Evolutionary conservation across 305 asterid species (phyloP), one percentile per base, ranked within the genome.

Genomic region (Ajuga reptans): DNA sequence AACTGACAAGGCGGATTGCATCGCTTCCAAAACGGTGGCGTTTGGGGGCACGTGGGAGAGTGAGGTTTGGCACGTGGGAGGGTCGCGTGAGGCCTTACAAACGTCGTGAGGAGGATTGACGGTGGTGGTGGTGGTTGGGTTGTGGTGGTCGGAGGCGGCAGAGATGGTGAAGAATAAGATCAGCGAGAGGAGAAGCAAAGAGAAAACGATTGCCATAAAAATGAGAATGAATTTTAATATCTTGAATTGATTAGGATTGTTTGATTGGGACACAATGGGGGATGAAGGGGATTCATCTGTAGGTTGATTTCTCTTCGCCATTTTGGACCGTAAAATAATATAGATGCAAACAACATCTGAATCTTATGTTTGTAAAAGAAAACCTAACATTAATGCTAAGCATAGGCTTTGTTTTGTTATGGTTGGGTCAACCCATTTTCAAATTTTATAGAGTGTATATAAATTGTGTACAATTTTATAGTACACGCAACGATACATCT

Each of bases 81-180:
- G 87, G 77, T 82, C 75, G 0, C 81, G 81, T 39, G 94, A 78
- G 12, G 92, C 89, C 75, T 78, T 81, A 84, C 96, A 89, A 29
- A 81, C 86, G 59, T 70, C 84, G 29, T 33, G 69, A 39, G 78
- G 51, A 14, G 4, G 14, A 18, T 14, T 24, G 64, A 8, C 14
- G 21, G 72, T 0, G 72, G 42, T 24, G 78, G 67, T n/a, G 27
- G 77, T 71, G 27, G 8, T 21, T 21, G 27, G 72, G 42, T 24
- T 77, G 67, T 21, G 1, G 77, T 71, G 27, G 8, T 2, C 27
- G 69, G 68, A 14, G 69, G 88, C 56, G 73, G 67, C 29, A 72
- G 77, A 56, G 46, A 66, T 9, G 65, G 65, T 56, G 75, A 68
- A 57, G 71, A 82, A 43, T 53, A 83, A 53, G 68, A 84, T 18